Percentiles rank a stretch among this genome's conserved stretches.
These are phyloP conservation scores for Rhynchospora tenuis DNA, from an alignment of 176 grass and related monocot genomes.

Conservation along the genomic window DNA sequence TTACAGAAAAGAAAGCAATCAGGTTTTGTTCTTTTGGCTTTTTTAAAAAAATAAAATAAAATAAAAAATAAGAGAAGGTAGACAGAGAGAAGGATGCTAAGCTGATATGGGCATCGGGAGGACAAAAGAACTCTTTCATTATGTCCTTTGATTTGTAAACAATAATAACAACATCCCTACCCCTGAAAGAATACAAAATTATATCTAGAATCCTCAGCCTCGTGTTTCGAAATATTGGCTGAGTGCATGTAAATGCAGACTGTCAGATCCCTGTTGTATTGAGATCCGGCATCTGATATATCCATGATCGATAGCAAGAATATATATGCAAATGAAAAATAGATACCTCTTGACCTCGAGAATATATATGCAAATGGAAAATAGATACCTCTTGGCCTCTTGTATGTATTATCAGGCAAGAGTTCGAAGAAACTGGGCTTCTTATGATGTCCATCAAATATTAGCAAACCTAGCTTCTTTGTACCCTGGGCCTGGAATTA, in stretches of 20 bases:
- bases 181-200: no score
- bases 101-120: not conserved
- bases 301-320: not conserved
- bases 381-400: slow-evolving; percentile 59
- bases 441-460: slow-evolving; percentile 61
- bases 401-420: slow-evolving; percentile 70
- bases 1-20: not conserved
- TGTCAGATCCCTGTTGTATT: no score
- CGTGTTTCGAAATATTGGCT: no score
- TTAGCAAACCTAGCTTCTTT: slow-evolving; percentile 51
- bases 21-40: not conserved
- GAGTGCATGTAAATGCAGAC: no score
- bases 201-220: no score
- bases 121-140: not conserved
- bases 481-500: slow-evolving; percentile 60
- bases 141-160: no score
- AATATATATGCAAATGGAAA: slow-evolving; percentile 13
- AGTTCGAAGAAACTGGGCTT: slow-evolving; percentile 58
- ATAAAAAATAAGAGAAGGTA: not conserved
- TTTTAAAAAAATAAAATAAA: not conserved
- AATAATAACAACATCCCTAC: no score
- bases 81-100: not conserved
- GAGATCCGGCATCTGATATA: not conserved
- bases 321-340: no score
- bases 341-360: no score